phyloP scores from a whole-genome alignment of 2,329 filamentous ascomycete genomes.

The Tolypocladium cylindrosporum region DNA sequence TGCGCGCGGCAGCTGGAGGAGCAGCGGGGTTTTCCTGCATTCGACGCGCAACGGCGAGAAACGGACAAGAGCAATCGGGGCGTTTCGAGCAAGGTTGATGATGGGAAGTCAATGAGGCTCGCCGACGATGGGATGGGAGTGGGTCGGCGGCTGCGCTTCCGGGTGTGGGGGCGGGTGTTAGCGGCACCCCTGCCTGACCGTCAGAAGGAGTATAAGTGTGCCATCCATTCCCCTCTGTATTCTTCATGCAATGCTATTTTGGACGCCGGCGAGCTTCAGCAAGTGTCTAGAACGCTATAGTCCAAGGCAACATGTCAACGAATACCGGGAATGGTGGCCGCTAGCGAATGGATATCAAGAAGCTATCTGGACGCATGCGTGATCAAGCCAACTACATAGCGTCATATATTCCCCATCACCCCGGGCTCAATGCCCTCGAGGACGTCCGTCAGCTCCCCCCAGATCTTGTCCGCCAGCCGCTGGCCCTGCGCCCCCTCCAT shows the following conservation, averaged over 20 bases:
- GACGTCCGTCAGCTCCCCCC: conserved; percentile 29
- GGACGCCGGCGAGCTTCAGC: no score
- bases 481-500: conserved; percentile 25
- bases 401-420: conserved; percentile 21
- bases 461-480: conserved; percentile 25
- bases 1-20: conserved; percentile 6
- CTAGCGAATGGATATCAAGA: no score
- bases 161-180: background rate
- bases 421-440: conserved; percentile 32
- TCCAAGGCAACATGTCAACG: no score
- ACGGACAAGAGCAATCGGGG: background rate
- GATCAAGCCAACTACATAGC: background rate
- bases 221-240: no score
- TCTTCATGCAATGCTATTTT: no score
- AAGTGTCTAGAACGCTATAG: no score
- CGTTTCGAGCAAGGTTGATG: background rate
- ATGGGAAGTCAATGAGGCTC: background rate
- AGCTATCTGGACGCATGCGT: no score
- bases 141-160: background rate
- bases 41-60: background rate
- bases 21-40: background rate
- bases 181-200: background rate
- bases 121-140: background rate
- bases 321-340: no score
- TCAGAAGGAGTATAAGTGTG: no score